Evolutionary conservation across 345 rosid genomes (phyloP).

Genomic region (Eucalyptus polyanthemos): DNA sequence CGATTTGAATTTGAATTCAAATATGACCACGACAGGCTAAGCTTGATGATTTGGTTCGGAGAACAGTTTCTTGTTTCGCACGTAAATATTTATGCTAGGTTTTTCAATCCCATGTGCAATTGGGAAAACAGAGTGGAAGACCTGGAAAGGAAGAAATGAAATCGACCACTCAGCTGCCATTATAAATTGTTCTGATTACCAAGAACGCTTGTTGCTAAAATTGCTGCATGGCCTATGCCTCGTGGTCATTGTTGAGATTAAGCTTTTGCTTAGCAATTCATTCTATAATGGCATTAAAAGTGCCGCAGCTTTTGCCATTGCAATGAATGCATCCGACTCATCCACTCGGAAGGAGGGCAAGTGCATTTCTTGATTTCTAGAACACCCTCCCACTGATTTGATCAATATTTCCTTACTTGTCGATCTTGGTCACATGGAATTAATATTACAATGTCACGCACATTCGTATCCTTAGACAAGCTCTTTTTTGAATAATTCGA

Average conservation of each 20-base stretch:
- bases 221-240: background rate
- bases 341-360: background rate
- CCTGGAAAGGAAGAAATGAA: background rate
- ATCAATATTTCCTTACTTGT: rapidly evolving
- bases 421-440: rapidly evolving
- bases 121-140: rapidly evolving
- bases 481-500: background rate
- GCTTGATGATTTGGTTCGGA: rapidly evolving
- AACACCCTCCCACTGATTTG: rapidly evolving
- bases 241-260: background rate
- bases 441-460: rapidly evolving
- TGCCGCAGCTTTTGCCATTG: background rate
- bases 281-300: background rate
- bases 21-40: rapidly evolving
- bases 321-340: background rate
- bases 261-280: background rate
- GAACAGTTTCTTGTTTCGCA: background rate
- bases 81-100: rapidly evolving
- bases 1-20: rapidly evolving
- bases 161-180: background rate
- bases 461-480: background rate
- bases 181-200: background rate
- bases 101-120: background rate
- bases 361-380: too few relatives aligned
- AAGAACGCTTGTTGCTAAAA: background rate